Percentiles rank a stretch among this genome's conserved stretches.
phyloP scores from a whole-genome alignment of 257 asterid species.

The Thymus mandschuricus region DNA sequence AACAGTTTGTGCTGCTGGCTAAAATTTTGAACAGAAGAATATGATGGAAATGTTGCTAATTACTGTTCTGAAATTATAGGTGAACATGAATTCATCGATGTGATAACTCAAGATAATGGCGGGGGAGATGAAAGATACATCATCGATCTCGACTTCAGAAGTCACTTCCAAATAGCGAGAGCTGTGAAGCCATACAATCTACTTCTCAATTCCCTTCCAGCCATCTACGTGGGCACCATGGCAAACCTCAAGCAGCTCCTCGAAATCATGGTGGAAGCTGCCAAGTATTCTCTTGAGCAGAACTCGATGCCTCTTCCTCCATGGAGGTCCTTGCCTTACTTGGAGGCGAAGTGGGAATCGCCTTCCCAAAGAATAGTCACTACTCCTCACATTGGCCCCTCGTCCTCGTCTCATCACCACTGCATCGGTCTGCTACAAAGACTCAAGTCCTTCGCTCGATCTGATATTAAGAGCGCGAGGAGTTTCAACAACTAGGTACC shows the following conservation, averaged over 20 bases:
- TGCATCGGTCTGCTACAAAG: slow-evolving; percentile 39
- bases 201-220: slow-evolving; percentile 44
- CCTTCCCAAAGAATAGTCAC: slow-evolving; percentile 38
- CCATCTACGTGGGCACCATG: slow-evolving; percentile 44
- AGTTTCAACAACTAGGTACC: slow-evolving; percentile 14
- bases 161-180: slow-evolving; percentile 63
- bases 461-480: slow-evolving; percentile 37
- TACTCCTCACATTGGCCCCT: slow-evolving; percentile 9
- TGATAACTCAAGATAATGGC: slow-evolving; percentile 34
- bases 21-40: neutral
- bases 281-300: slow-evolving; percentile 47
- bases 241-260: slow-evolving; percentile 45
- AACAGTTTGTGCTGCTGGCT: neutral
- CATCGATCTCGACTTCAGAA: slow-evolving; percentile 54
- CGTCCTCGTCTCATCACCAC: slow-evolving; percentile 37
- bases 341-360: slow-evolving; percentile 58
- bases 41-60: neutral
- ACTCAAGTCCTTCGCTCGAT: slow-evolving; percentile 36
- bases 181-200: slow-evolving; percentile 47
- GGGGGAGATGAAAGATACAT: slow-evolving; percentile 43
- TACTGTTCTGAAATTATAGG: slow-evolving; percentile 33
- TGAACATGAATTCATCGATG: slow-evolving; percentile 53
- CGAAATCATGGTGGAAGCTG: slow-evolving; percentile 52
- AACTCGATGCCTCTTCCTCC: slow-evolving; percentile 63
- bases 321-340: slow-evolving; percentile 56